These are phyloP conservation scores for Entomophthora muscae DNA, from an alignment of 371 early-diverging fungal species.

Conservation along the genomic window DNA sequence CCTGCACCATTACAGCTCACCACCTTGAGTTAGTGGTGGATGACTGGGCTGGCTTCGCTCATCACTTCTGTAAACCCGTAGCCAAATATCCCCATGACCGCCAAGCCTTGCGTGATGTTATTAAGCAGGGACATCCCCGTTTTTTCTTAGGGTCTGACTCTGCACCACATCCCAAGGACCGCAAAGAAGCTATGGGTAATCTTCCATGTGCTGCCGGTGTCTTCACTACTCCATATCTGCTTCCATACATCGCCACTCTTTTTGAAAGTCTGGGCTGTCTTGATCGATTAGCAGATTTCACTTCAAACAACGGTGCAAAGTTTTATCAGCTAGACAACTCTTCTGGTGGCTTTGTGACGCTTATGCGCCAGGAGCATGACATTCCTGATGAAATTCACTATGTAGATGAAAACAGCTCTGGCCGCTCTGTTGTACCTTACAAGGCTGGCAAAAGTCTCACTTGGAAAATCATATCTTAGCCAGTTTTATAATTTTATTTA, in stretches of 20 bases:
- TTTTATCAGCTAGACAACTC: conserved; percentile 59
- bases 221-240: conserved; percentile 67
- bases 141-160: conserved; percentile 96
- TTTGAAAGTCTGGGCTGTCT: conserved; percentile 74
- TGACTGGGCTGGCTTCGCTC: conserved; percentile 92
- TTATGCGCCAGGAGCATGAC: conserved; percentile 25
- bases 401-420: conserved; percentile 24
- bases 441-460: conserved; percentile 51
- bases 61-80: conserved; percentile 97
- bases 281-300: conserved; percentile 59
- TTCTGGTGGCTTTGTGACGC: conserved; percentile 26
- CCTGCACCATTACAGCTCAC: conserved; percentile 88
- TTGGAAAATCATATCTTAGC: conserved; percentile 57
- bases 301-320: conserved; percentile 57
- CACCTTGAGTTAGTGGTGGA: conserved; percentile 81
- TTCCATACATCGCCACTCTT: conserved; percentile 73
- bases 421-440: conserved; percentile 66
- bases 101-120: conserved; percentile 70
- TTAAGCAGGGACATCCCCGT: conserved; percentile 69
- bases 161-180: conserved; percentile 79
- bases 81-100: conserved; percentile 91
- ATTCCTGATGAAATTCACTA: conserved; percentile 36
- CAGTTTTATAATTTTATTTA: too few species aligned
- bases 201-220: conserved; percentile 72
- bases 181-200: conserved; percentile 38